Percentiles rank a stretch among this genome's conserved stretches.
Conservation (phyloP, 78 protist genomes). For the Dictyostelium firmibasis region DNA sequence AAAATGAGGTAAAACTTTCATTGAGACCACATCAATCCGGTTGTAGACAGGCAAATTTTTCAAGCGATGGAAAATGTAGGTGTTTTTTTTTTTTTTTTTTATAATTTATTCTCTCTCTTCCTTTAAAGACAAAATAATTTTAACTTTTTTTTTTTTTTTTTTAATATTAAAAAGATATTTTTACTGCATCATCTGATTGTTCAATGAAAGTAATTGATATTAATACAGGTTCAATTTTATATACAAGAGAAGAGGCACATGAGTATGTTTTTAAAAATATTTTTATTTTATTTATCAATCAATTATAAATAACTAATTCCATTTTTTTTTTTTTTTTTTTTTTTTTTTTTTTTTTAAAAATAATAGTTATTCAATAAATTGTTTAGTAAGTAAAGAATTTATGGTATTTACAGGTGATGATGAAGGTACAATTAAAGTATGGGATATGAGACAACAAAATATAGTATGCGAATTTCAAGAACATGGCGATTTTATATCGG, state of each 20-base stretch:
- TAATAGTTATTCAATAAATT: constrained; percentile 57
- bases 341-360: background rate
- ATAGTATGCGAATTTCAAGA: constrained; percentile 76
- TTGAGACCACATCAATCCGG: constrained; percentile 47
- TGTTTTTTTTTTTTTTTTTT: background rate
- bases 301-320: background rate
- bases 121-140: too few species aligned
- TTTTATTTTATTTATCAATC: too few species aligned
- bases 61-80: constrained; percentile 73
- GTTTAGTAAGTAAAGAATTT: constrained; percentile 68
- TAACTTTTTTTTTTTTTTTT: background rate
- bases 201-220: constrained; percentile 73
- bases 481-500: constrained; percentile 75
- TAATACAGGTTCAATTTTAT: constrained; percentile 61
- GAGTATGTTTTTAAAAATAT: constrained; percentile 55
- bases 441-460: constrained; percentile 82
- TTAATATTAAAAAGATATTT: constrained; percentile 18
- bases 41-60: constrained; percentile 75
- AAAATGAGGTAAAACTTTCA: constrained; percentile 24
- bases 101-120: background rate
- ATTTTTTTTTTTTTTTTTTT: too few species aligned
- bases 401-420: constrained; percentile 82
- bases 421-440: constrained; percentile 77
- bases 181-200: constrained; percentile 72
- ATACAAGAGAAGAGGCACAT: constrained; percentile 78